These are phyloP conservation scores for Piloderma croceum DNA, from an alignment of 768 basidiomycete genomes.

Conservation along the genomic window DNA sequence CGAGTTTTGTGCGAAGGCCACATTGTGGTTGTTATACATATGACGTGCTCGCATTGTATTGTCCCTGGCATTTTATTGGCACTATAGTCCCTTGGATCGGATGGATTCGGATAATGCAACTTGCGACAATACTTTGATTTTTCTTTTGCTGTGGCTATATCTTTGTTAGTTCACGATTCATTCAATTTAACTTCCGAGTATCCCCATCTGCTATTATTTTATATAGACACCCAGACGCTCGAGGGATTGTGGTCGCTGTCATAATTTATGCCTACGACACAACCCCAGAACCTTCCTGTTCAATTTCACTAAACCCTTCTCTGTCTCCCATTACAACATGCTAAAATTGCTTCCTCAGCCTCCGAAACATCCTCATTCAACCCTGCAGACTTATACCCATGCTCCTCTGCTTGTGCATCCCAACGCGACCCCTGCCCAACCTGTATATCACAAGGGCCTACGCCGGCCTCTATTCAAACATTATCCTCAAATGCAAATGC, in stretches of 20 bases:
- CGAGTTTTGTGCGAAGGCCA: constrained; percentile 5
- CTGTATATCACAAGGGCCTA: constrained; percentile 22
- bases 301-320: constrained; percentile 4
- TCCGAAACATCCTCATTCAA: constrained; percentile 39
- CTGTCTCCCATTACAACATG: not conserved
- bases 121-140: too few species aligned
- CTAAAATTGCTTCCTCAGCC: constrained; percentile 27
- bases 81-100: too few species aligned
- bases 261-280: too few species aligned
- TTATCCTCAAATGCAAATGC: constrained; percentile 7
- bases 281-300: not conserved
- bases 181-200: constrained; percentile 23
- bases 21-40: too few species aligned
- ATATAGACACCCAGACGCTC: too few species aligned
- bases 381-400: constrained; percentile 48
- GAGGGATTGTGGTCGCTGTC: too few species aligned
- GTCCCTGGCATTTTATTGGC: too few species aligned
- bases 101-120: too few species aligned
- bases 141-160: constrained; percentile 11
- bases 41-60: too few species aligned
- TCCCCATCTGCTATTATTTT: too few species aligned
- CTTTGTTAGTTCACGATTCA: constrained; percentile 2
- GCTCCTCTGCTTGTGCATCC: constrained; percentile 42
- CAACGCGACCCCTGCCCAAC: constrained; percentile 33
- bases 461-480: constrained; percentile 3